phyloP scores from a whole-genome alignment of 2,329 filamentous ascomycete genomes.

The Claviceps arundinis region DNA sequence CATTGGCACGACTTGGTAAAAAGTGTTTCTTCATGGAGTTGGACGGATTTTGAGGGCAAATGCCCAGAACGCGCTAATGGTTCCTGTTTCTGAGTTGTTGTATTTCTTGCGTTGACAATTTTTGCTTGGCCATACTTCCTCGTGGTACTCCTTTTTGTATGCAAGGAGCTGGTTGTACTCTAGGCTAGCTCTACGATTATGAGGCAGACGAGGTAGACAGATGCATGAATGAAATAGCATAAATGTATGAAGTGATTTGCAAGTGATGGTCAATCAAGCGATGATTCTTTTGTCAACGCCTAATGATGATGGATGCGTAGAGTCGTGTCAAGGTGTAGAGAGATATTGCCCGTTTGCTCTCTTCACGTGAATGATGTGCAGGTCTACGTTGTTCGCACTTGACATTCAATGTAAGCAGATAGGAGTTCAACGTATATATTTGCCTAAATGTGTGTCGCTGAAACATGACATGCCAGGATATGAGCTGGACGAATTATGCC shows the following conservation, averaged over 20 bases:
- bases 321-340: neutral
- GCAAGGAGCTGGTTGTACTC: slow-evolving; percentile 22
- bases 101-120: slow-evolving; percentile 13
- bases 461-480: too few relatives aligned
- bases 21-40: slow-evolving; percentile 28
- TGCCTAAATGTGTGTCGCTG: too few relatives aligned
- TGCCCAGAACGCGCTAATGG: slow-evolving; percentile 17
- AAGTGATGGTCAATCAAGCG: neutral
- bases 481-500: too few relatives aligned
- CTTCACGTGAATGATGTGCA: too few relatives aligned
- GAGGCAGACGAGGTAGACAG: slow-evolving; percentile 28
- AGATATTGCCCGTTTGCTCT: neutral
- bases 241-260: slow-evolving; percentile 7
- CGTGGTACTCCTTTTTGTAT: slow-evolving; percentile 7
- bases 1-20: slow-evolving; percentile 23
- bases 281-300: neutral
- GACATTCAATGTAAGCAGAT: too few relatives aligned
- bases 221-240: slow-evolving; percentile 21
- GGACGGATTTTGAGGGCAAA: slow-evolving; percentile 22
- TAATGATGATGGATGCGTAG: too few relatives aligned
- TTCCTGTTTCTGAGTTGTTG: slow-evolving; percentile 12
- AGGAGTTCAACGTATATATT: too few relatives aligned
- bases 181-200: slow-evolving; percentile 27
- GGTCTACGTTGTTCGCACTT: too few relatives aligned
- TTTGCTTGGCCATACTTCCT: slow-evolving; percentile 23